phyloP scores from a whole-genome alignment of 768 basidiomycete genomes.

The Amanita rimosa region DNA sequence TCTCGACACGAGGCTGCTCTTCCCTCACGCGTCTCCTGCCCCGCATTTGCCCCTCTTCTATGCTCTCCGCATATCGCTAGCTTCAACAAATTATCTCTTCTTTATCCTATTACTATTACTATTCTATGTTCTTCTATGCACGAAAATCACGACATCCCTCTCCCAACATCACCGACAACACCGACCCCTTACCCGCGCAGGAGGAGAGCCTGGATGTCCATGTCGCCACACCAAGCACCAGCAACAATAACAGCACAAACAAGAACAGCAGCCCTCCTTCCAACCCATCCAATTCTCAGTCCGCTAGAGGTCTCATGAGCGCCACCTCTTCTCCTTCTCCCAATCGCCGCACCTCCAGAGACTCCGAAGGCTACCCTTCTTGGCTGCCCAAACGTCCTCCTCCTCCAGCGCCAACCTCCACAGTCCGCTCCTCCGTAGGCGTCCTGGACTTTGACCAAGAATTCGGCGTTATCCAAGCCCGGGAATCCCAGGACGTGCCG shows the following conservation, averaged over 20 bases:
- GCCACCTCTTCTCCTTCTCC: slow-evolving; percentile 18
- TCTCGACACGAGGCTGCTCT: neutral
- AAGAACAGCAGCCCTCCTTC: slow-evolving; percentile 7
- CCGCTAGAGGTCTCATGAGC: slow-evolving; percentile 10
- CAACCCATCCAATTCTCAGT: slow-evolving; percentile 7
- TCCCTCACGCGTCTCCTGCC: neutral
- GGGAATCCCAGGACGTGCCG: slow-evolving; percentile 12
- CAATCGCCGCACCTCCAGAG: slow-evolving; percentile 22
- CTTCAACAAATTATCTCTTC: slow-evolving; percentile 5
- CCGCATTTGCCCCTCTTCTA: neutral
- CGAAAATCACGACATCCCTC: slow-evolving; percentile 27
- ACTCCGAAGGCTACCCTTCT: slow-evolving; percentile 67
- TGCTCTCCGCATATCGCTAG: neutral
- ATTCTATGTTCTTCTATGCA: slow-evolving; percentile 18
- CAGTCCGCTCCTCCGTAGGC: slow-evolving; percentile 48
- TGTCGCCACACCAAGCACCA: slow-evolving; percentile 16
- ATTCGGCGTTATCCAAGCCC: neutral
- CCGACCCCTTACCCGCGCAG: too few species aligned
- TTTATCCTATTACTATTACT: slow-evolving; percentile 10
- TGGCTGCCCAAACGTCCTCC: slow-evolving; percentile 78
- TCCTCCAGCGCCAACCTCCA: slow-evolving; percentile 65
- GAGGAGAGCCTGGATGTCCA: slow-evolving; percentile 5
- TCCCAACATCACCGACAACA: slow-evolving; percentile 13
- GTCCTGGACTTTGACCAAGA: slow-evolving; percentile 11
- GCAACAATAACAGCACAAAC: slow-evolving; percentile 10